Evolutionary conservation across 805 yeast species (phyloP), one percentile per base, ranked within the genome.

Genomic region (Nakazawaea ambrosiae): DNA sequence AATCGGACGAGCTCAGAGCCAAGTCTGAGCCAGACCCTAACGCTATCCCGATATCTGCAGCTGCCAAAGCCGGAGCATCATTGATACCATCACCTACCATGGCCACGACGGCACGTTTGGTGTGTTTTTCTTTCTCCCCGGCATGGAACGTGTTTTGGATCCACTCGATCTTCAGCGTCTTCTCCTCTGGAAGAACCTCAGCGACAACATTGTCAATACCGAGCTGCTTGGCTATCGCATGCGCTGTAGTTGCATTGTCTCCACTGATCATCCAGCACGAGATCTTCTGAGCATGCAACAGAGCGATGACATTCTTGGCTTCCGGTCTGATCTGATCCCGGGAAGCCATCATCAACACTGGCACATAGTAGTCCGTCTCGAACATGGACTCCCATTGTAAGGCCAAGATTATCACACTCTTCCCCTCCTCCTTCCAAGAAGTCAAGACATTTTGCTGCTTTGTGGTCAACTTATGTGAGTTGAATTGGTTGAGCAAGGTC

Each of bases 61-160:
- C 62, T 3, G 87, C 72, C 36, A 84, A 60, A 0, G 92, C 86
- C 1, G 90, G 90, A 0, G 92, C 87, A 55, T 84, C 92, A 53
- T 83, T 84, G 24, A 83, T 76, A 16, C 92, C 92, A 49, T 83
- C 92, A 8, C 92, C 92, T 7, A 83, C 79, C 89, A 83, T 81
- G 0, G 86, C 88, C 3, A 78, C 80, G 17, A 72, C 49, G 30
- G 54, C 49, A 15, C 36, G 52, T 48, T 12, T 50, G 20, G 39
- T 6, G 15, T n/a, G 17, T 5, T 26, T 46, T 24, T 41, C 38
- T 20, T 26, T 37, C 8, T 43, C 30, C 4, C 44, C 45, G 10
- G 54, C 37, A 30, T 54, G 54, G 31, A 53, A 66, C 2, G 71
- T 61, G 28, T 58, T 51, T 49, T 78, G 81, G 10, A 83, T 63